Evolutionary conservation across 306 rosid genomes (phyloP).

Genomic region (Quercus mongolica): DNA sequence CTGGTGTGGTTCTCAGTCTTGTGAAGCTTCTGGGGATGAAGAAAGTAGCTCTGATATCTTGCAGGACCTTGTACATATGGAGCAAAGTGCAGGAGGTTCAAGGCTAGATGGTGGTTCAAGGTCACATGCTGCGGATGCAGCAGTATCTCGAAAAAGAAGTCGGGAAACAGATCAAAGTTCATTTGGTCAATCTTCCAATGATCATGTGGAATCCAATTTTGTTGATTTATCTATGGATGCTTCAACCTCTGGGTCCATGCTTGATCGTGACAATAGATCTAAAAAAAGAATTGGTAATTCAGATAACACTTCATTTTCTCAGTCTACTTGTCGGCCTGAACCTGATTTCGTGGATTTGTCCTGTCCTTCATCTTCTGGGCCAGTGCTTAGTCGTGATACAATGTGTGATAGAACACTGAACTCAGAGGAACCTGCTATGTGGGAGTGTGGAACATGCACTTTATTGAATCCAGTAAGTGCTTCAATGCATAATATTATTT

Average conservation of each 20-base stretch:
- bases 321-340: conserved; percentile 26
- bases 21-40: conserved; percentile 42
- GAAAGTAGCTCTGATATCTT: conserved; percentile 36
- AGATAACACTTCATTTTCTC: conserved; percentile 25
- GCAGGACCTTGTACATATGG: conserved; percentile 28
- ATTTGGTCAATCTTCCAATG: conserved; percentile 24
- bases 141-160: conserved; percentile 47
- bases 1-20: conserved; percentile 85
- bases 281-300: conserved; percentile 25
- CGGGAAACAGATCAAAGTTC: conserved; percentile 31
- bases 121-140: conserved; percentile 16
- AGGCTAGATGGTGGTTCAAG: conserved; percentile 11
- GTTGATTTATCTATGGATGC: conserved; percentile 45
- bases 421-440: conserved; percentile 47
- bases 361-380: conserved; percentile 20
- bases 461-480: conserved; percentile 71
- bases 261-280: conserved; percentile 16
- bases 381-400: conserved; percentile 1
- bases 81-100: conserved; percentile 35
- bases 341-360: conserved; percentile 28
- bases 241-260: conserved; percentile 15
- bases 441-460: conserved; percentile 85
- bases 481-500: not conserved
- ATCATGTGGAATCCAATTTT: conserved; percentile 21
- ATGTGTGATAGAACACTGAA: conserved; percentile 13